phyloP scores from a whole-genome alignment of 805 yeast genomes.

The Saturnispora zaruensis region DNA sequence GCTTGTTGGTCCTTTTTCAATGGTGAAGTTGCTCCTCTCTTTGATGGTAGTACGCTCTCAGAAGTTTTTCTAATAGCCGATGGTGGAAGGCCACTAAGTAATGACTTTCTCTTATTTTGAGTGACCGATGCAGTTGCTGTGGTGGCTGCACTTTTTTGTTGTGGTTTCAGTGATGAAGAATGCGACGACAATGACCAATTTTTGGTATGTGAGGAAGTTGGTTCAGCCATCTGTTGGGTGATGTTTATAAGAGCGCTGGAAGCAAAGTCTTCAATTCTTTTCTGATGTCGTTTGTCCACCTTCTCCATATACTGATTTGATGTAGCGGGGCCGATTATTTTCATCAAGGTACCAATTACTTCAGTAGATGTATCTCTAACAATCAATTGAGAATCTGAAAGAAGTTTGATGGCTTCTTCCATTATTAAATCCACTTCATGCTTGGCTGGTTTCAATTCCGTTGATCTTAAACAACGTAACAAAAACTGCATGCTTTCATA shows the following conservation, averaged over 20 bases:
- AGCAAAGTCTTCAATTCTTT: slow-evolving; percentile 54
- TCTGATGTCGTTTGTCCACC: slow-evolving; percentile 61
- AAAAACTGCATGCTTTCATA: slow-evolving; percentile 61
- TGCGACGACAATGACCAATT: not conserved
- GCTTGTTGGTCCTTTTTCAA: slow-evolving; percentile 33
- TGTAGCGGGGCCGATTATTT: slow-evolving; percentile 68
- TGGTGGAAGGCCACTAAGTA: not conserved
- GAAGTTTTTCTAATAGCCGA: not conserved
- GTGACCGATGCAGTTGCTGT: not conserved
- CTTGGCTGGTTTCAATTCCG: slow-evolving; percentile 40
- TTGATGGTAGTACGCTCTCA: slow-evolving; percentile 41
- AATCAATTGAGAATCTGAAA: slow-evolving; percentile 77
- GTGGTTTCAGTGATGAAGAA: not conserved
- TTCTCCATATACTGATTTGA: slow-evolving; percentile 50
- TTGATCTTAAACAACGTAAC: slow-evolving; percentile 49
- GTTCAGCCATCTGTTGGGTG: slow-evolving; percentile 13
- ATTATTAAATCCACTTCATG: slow-evolving; percentile 51
- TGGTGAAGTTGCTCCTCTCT: slow-evolving; percentile 66
- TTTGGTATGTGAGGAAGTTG: not conserved
- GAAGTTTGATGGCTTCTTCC: slow-evolving; percentile 49
- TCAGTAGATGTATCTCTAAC: slow-evolving; percentile 72
- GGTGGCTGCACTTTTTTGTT: not conserved
- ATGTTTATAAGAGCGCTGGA: slow-evolving; percentile 50
- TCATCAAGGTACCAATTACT: slow-evolving; percentile 72
- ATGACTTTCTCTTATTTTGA: not conserved